Evolutionary conservation across 2,329 filamentous ascomycete species (phyloP), one percentile per base, ranked within the genome.

Genomic region (Colletotrichum sublineola): DNA sequence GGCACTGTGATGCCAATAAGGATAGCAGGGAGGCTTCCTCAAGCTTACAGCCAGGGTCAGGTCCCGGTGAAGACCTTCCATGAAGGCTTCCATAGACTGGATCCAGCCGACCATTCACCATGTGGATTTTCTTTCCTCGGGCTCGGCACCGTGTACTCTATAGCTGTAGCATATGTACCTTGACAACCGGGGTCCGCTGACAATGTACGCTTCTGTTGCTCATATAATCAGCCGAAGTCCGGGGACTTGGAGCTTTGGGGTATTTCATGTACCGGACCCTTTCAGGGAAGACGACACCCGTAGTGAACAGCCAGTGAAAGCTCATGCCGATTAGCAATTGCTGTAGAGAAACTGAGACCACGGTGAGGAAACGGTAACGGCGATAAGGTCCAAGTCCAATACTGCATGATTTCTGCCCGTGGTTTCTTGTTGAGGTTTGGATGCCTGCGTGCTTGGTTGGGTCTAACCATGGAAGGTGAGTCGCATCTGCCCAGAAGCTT

Each of bases 81-180:
- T n/a, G 40, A 58, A 71, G 52, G 33, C 58, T 58, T 68, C 44
- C 65, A 53, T 53, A 60, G 58, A 68, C 52, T 52, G 33, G 58
- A 53, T 68, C 48, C 58, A 60, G 53, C 52, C 56, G 58, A 31
- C 48, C 31, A 57, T 46, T 63, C 52, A 40, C 52, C 36, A 58
- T 52, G 69, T 55, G 44, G 53, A 60, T 71, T 50, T 60, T 31
- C 24, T n/a, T 61, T 48, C 33, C 20, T 55, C 29, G 53, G 55
- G 38, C 33, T 50, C 44, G 11, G 60, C 46, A 33, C 60, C 44
- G 24, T 11, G 44, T 24, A n/a, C 42, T 57, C 11, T 57, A 24
- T 31, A 38, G 48, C 24, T 31, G 24, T 15, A 31, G 48, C n/a
- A 24, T 14, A 3, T 57, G 42, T 48, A 24, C 44, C 38, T 24